Evolutionary conservation across 768 basidiomycete species (phyloP).

Genomic region (Kwoniella dendrophila): DNA sequence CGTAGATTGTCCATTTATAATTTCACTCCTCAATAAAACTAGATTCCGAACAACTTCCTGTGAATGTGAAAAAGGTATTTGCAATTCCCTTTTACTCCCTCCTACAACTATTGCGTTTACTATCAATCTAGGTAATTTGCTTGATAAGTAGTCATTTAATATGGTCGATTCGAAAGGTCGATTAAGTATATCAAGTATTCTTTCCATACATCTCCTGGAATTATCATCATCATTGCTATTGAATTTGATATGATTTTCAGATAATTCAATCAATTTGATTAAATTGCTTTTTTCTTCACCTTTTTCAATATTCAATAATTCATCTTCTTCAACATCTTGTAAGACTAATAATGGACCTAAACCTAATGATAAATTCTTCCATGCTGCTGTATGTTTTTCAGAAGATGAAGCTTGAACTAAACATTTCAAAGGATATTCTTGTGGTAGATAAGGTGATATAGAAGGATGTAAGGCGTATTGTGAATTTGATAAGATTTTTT

Average conservation of each 20-base stretch:
- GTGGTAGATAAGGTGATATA: conserved; percentile 16
- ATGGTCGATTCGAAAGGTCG: neutral
- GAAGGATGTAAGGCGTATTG: conserved; percentile 26
- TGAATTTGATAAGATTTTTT: conserved; percentile 11
- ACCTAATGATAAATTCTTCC: conserved; percentile 26
- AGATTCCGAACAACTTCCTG: conserved; percentile 7
- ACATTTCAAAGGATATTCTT: conserved; percentile 20
- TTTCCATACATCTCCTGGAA: conserved; percentile 6
- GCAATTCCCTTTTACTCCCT: conserved; percentile 10
- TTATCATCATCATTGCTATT: conserved; percentile 6
- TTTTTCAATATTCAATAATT: conserved; percentile 16
- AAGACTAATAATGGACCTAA: conserved; percentile 17
- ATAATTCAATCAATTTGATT: conserved; percentile 17
- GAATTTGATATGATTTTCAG: conserved; percentile 6
- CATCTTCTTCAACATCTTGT: neutral
- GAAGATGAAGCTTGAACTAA: neutral
- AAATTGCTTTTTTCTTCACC: conserved; percentile 30
- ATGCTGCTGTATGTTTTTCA: conserved; percentile 17
- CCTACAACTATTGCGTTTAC: conserved; percentile 8
- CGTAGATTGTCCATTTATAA: conserved; percentile 11
- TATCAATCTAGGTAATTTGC: conserved; percentile 17
- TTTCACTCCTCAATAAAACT: neutral
- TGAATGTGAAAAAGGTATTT: conserved; percentile 1
- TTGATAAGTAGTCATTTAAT: conserved; percentile 11
- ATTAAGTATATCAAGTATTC: conserved; percentile 32